phyloP scores from a whole-genome alignment of 164 flowering plant genomes.

The Umbellularia californica region DNA sequence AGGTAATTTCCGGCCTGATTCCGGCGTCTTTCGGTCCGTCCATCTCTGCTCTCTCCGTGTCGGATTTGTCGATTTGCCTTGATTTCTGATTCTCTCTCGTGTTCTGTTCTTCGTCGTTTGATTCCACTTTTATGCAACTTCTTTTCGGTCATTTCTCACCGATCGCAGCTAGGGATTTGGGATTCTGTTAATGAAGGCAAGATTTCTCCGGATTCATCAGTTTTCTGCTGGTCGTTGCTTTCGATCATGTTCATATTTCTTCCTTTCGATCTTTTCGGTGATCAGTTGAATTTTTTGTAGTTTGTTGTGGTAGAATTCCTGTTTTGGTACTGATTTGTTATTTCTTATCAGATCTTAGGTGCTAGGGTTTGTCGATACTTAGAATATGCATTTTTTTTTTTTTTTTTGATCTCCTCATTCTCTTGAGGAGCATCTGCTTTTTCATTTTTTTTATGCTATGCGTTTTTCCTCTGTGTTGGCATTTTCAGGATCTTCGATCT shows the following conservation, averaged over 20 bases:
- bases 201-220: neutral
- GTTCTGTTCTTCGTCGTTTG: neutral
- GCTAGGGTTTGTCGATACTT: too few relatives aligned
- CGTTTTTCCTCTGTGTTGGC: neutral
- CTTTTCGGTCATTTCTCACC: neutral
- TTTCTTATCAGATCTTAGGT: neutral
- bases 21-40: neutral
- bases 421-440: too few relatives aligned
- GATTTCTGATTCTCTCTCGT: neutral
- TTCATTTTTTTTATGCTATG: neutral
- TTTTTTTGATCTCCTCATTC: too few relatives aligned
- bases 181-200: neutral
- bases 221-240: neutral
- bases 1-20: slow-evolving; percentile 16
- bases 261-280: neutral
- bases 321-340: neutral
- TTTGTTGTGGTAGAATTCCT: too few relatives aligned
- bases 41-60: neutral
- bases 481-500: neutral
- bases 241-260: neutral
- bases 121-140: too few relatives aligned
- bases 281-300: too few relatives aligned
- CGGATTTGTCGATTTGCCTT: neutral
- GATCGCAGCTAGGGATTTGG: neutral
- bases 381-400: neutral